These are phyloP conservation scores for Alternaria atra DNA, from an alignment of 2,329 filamentous ascomycete genomes.

Conservation along the genomic window DNA sequence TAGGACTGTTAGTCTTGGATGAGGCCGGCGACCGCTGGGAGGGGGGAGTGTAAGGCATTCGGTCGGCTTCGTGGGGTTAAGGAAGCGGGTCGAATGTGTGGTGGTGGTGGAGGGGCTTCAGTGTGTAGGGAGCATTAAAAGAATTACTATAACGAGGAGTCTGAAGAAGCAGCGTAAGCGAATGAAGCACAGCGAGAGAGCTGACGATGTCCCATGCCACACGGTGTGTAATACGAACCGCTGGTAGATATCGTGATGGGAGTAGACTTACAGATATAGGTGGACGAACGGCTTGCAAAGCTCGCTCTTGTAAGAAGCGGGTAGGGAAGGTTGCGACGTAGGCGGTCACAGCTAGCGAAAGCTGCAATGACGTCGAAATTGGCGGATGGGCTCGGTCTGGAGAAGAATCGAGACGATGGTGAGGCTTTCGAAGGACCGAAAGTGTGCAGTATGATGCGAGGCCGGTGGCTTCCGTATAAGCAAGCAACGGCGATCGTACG, in stretches of 20 bases:
- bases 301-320: slow-evolving; percentile 21
- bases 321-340: slow-evolving; percentile 15
- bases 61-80: slow-evolving; percentile 49
- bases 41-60: slow-evolving; percentile 91
- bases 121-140: slow-evolving; percentile 55
- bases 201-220: not conserved
- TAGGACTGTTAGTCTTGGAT: slow-evolving; percentile 63
- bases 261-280: slow-evolving; percentile 29
- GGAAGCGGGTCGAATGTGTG: slow-evolving; percentile 45
- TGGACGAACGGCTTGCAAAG: slow-evolving; percentile 23
- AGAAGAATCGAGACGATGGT: slow-evolving; percentile 19
- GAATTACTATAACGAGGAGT: slow-evolving; percentile 34
- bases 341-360: slow-evolving; percentile 40
- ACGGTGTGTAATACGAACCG: not conserved
- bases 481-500: slow-evolving; percentile 18
- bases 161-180: slow-evolving; percentile 17
- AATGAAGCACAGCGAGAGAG: slow-evolving; percentile 6
- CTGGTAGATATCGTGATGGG: not conserved
- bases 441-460: slow-evolving; percentile 25
- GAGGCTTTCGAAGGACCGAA: slow-evolving; percentile 28
- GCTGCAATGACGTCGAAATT: slow-evolving; percentile 47
- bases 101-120: slow-evolving; percentile 40
- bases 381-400: slow-evolving; percentile 24
- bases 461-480: slow-evolving; percentile 42
- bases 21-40: slow-evolving; percentile 69